Evolutionary conservation across 208 protist species (phyloP).

Genomic region (Trypanosoma rangeli): DNA sequence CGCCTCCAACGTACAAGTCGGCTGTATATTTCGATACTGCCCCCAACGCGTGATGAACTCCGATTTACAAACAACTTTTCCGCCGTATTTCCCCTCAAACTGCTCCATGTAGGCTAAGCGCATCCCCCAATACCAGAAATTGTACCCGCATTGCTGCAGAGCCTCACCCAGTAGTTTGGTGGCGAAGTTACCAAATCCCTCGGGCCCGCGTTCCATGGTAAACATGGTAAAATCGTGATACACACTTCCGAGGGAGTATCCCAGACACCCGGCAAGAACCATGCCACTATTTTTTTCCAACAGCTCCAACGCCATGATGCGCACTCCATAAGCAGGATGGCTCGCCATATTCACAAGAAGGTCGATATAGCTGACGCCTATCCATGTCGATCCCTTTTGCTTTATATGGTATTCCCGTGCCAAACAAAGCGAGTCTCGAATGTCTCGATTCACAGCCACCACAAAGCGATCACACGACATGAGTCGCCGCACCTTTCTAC

Average conservation of each 20-base stretch:
- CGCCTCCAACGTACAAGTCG: constrained; percentile 28
- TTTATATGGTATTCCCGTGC: constrained; percentile 47
- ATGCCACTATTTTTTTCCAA: constrained; percentile 30
- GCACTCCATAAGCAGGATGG: constrained; percentile 20
- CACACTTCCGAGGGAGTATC: constrained; percentile 53
- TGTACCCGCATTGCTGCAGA: constrained; percentile 70
- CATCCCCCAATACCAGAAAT: constrained; percentile 82
- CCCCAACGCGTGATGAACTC: constrained; percentile 58
- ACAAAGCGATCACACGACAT: constrained; percentile 39
- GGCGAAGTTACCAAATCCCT: constrained; percentile 49
- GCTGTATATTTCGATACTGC: constrained; percentile 33
- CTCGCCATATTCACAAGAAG: constrained; percentile 26
- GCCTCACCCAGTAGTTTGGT: constrained; percentile 74
- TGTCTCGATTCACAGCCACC: constrained; percentile 45
- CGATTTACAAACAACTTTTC: constrained; percentile 26
- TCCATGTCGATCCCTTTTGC: constrained; percentile 37
- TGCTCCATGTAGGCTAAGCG: constrained; percentile 67
- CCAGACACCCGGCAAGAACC: constrained; percentile 62
- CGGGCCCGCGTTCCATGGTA: constrained; percentile 31
- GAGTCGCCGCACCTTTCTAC: constrained; percentile 43
- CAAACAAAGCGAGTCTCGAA: constrained; percentile 34
- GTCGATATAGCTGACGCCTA: constrained; percentile 24
- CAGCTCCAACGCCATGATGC: constrained; percentile 52
- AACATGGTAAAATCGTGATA: constrained; percentile 87
- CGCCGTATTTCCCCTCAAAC: constrained; percentile 56